Conservation (phyloP, 1,284 basidiomycete genomes). For the Neonothopanus nambi region DNA sequence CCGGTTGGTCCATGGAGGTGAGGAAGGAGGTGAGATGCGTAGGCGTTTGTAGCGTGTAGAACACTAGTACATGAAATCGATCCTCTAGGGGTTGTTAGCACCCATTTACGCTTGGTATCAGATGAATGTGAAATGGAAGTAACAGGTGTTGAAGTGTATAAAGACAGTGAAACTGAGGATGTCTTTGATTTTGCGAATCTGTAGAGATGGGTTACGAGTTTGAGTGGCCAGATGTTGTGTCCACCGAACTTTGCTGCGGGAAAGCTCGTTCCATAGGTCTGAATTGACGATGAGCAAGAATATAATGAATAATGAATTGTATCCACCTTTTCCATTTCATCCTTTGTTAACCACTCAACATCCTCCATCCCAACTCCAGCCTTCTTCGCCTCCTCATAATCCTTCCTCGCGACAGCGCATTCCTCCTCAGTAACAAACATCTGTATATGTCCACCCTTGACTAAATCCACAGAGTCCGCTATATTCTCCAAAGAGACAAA, state of each 20-base stretch:
- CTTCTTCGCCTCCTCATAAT: constrained; percentile 53
- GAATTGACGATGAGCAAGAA: background rate
- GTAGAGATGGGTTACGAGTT: constrained; percentile 69
- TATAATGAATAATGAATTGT: background rate
- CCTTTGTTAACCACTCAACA: constrained; percentile 48
- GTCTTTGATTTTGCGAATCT: constrained; percentile 37
- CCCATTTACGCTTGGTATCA: constrained; percentile 35
- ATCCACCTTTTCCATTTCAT: constrained; percentile 50
- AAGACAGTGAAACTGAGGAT: constrained; percentile 39
- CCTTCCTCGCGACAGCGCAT: constrained; percentile 33
- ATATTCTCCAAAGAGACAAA: constrained; percentile 49
- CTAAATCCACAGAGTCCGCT: constrained; percentile 58
- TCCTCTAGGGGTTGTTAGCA: constrained; percentile 61
- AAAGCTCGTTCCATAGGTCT: constrained; percentile 59
- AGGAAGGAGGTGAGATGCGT: constrained; percentile 67
- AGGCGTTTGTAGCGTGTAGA: constrained; percentile 82
- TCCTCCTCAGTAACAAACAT: constrained; percentile 53
- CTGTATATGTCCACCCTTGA: constrained; percentile 55
- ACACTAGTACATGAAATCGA: constrained; percentile 55
- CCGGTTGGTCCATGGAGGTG: constrained; percentile 51
- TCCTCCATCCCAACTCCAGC: constrained; percentile 52
- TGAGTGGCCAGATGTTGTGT: constrained; percentile 77
- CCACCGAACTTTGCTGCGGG: constrained; percentile 50
- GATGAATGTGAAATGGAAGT: constrained; percentile 37
- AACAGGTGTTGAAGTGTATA: constrained; percentile 75